Conservation (phyloP, 2,329 filamentous ascomycete genomes). For the Pezicula carpinea region DNA sequence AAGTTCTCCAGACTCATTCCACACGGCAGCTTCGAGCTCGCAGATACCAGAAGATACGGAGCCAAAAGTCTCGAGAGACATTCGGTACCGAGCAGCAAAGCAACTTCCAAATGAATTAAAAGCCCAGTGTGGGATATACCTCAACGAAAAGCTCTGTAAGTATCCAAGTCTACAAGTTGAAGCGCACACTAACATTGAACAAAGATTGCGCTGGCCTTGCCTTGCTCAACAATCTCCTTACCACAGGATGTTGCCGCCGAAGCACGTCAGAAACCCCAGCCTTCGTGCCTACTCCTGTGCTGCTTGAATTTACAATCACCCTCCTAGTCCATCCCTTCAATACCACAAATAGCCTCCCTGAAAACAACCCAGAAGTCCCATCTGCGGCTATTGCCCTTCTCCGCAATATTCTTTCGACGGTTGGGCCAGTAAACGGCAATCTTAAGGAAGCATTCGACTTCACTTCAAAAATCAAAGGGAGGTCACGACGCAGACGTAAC, state of each 20-base stretch:
- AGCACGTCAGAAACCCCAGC: conserved; percentile 38
- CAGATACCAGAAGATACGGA: background rate
- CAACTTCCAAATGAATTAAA: conserved; percentile 59
- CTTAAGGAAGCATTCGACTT: conserved; percentile 73
- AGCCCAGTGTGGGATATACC: conserved; percentile 63
- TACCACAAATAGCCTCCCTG: conserved; percentile 65
- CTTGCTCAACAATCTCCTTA: conserved; percentile 61
- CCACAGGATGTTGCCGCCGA: conserved; percentile 39
- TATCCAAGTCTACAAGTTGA: conserved; percentile 12
- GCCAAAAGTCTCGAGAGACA: background rate
- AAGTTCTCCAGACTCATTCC: background rate
- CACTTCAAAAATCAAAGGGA: conserved; percentile 22
- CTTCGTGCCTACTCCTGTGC: conserved; percentile 63
- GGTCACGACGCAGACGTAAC: conserved; percentile 25
- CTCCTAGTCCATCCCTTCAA: conserved; percentile 76
- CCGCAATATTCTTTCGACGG: conserved; percentile 56
- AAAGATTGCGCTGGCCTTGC: conserved; percentile 45
- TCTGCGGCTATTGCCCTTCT: conserved; percentile 67
- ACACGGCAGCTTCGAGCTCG: background rate
- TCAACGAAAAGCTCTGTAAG: conserved; percentile 71
- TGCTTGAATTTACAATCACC: conserved; percentile 74
- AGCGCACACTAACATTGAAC: conserved; percentile 34
- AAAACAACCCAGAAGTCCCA: conserved; percentile 58
- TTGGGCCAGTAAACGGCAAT: conserved; percentile 66
- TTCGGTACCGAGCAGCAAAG: conserved; percentile 47